These are phyloP conservation scores for Backusella mclennaniae DNA, from an alignment of 192 early-diverging fungal species.

Conservation along the genomic window DNA sequence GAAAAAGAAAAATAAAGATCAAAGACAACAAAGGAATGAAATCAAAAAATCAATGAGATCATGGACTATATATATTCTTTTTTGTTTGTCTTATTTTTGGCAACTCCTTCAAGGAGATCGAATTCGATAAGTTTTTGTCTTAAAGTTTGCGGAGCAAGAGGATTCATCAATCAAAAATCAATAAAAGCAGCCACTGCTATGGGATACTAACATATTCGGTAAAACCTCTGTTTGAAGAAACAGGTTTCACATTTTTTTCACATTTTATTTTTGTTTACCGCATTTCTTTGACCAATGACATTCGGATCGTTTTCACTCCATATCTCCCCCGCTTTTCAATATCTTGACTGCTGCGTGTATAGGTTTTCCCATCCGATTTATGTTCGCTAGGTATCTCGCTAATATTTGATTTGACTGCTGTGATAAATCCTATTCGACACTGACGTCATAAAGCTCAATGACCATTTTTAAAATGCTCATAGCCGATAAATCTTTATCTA, in stretches of 20 bases:
- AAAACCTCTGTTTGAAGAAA: constrained; percentile 8
- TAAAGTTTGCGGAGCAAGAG: neutral
- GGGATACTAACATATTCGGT: neutral
- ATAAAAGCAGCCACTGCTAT: neutral
- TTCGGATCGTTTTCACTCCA: neutral
- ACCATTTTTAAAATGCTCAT: neutral
- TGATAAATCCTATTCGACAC: neutral
- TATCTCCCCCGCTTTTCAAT: neutral
- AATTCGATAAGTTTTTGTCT: constrained; percentile 9
- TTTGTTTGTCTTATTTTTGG: neutral
- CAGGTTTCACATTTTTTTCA: neutral
- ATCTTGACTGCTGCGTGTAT: neutral
- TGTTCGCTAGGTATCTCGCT: neutral
- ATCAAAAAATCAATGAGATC: neutral
- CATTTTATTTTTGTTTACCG: neutral
- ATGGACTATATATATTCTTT: neutral
- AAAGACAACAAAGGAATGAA: neutral
- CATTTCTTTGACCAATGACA: neutral
- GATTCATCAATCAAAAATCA: neutral
- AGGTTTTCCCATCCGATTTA: neutral
- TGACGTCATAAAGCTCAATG: neutral
- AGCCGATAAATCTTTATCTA: neutral
- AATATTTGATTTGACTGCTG: neutral
- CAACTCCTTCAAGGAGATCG: neutral
- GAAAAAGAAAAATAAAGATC: neutral